phyloP scores from a whole-genome alignment of 73 alveolate genomes.

The Blepharisma stoltei region DNA sequence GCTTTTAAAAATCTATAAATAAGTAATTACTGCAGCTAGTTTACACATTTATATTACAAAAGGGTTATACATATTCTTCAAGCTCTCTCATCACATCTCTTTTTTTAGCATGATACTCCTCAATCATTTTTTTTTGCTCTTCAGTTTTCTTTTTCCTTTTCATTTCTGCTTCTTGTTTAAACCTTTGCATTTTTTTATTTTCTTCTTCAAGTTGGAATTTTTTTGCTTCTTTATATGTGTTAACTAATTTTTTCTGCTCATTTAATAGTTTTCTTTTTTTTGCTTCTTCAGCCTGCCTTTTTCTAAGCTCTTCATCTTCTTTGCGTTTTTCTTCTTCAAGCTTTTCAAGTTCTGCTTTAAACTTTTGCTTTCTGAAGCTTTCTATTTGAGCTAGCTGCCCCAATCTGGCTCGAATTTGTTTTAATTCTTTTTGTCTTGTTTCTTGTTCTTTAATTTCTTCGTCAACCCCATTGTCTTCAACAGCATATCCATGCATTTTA shows the following conservation, averaged over 20 bases:
- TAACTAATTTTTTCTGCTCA: not conserved
- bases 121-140: not conserved
- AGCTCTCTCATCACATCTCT: not conserved
- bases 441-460: slow-evolving; percentile 7
- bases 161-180: not conserved
- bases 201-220: not conserved
- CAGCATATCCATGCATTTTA: not conserved
- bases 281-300: not conserved
- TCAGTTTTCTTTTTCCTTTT: not conserved
- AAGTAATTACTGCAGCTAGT: too few species aligned
- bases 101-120: not conserved
- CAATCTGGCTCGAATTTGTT: not conserved
- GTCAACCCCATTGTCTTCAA: not conserved
- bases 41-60: too few species aligned
- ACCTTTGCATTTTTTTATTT: not conserved
- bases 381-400: not conserved
- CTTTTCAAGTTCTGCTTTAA: not conserved
- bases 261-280: not conserved
- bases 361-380: slow-evolving; percentile 6
- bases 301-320: not conserved
- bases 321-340: slow-evolving; percentile 4
- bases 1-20: too few species aligned
- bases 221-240: not conserved
- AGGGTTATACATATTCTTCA: too few species aligned
- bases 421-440: slow-evolving; percentile 4